phyloP scores from a whole-genome alignment of 2,329 filamentous ascomycete species.

The Nigrospora osmanthi region DNA sequence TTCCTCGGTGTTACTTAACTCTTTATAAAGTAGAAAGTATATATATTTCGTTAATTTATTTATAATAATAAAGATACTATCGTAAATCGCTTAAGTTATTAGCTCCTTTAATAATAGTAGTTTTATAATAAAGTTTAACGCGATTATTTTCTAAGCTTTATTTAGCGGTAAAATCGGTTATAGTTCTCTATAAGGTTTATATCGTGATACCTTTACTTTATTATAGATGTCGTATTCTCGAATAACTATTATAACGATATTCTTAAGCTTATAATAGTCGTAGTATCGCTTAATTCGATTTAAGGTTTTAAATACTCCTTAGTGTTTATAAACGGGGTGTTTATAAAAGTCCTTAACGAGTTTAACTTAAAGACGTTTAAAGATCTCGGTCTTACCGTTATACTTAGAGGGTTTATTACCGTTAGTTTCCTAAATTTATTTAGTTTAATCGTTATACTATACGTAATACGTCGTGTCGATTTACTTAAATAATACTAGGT shows the following conservation, averaged over 20 bases:
- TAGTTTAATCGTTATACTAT: not conserved
- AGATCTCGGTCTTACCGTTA: not conserved
- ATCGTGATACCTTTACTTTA: not conserved
- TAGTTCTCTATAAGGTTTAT: constrained; percentile 1
- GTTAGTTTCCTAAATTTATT: not conserved
- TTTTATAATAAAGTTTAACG: not conserved
- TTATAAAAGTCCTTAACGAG: not conserved
- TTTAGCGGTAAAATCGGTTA: not conserved
- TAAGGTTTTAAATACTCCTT: not conserved
- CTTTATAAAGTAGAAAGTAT: not conserved
- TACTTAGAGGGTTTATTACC: not conserved
- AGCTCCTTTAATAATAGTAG: not conserved
- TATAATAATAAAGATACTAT: not conserved
- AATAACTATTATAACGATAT: not conserved
- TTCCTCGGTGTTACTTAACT: not conserved
- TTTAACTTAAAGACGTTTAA: not conserved
- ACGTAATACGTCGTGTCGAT: not conserved
- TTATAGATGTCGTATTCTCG: not conserved
- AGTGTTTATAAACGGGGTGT: not conserved
- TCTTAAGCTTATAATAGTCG: not conserved
- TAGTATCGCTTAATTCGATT: not conserved
- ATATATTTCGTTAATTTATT: not conserved
- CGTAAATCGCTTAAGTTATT: not conserved
- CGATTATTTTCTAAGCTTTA: not conserved
- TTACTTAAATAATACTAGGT: not conserved